Base-by-base conservation (phyloP, 1,284 basidiomycete species). In the Pseudozyma tsukubaensis region DNA sequence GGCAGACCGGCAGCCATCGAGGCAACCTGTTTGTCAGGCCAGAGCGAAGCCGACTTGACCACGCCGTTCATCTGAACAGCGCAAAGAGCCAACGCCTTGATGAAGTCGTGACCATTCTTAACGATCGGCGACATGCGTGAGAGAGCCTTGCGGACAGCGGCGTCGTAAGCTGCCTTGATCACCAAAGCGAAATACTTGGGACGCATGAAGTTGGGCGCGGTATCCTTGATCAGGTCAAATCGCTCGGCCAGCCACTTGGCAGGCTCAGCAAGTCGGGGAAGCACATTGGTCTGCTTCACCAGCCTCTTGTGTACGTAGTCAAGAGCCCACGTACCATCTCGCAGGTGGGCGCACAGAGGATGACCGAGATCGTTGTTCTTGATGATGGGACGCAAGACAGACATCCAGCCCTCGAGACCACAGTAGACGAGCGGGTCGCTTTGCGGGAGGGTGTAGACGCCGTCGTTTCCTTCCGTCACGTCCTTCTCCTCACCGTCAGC, bases 301-400 rank as follows among this genome's bases (percentile, higher is more conserved):
- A 99, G 85, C 35, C 96, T 89, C 11, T 64, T 44, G 44, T 79
- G 74, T 13, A 79, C 66, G 37, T 81, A 81, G 74, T 82, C 80
- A 16, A 81, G 50, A 32, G 80, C 73, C 80, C 80, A 82, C 16
- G 77, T 63, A 19, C 79, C 80, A 13, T 78, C 63, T 37, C 80
- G 75, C 16, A 82, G 65, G 48, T 82, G 79, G 16, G 48, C 79
- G 51, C 80, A 82, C 13, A 82, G 51, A 10, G 80, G 71, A 40
- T 82, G 80, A 35, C 80, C 80, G 10, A 82, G 73, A 56, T 82
- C 80, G 50, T 82, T 82, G 36, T 58, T 42, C 35, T 66, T 14
- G 53, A 82, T 76, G 48, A 82, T 61, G 6, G 58, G 42, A 18
- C 78, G 64, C 36, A 82, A 48, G 5, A 72, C 64, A 1, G 68